These are phyloP conservation scores for Colletotrichum trifolii DNA, from an alignment of 2,329 filamentous ascomycete genomes.

Conservation along the genomic window DNA sequence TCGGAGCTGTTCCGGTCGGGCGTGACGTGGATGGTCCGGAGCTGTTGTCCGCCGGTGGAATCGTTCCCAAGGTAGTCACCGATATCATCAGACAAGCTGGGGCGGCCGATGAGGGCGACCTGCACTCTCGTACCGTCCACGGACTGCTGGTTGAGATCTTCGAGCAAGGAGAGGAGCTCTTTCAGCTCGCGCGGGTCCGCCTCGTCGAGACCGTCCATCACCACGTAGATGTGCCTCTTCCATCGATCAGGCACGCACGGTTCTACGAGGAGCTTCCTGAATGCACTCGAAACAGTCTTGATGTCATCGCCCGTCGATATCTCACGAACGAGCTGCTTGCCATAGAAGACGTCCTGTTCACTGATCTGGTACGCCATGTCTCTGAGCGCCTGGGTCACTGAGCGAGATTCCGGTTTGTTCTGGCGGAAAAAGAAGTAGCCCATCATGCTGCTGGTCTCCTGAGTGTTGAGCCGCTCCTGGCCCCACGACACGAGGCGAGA, in stretches of 20 bases:
- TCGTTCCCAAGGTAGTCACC: conserved; percentile 47
- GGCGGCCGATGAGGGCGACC: conserved; percentile 54
- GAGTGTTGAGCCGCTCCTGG: conserved; percentile 43
- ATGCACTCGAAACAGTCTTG: conserved; percentile 56
- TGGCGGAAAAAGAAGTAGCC: conserved; percentile 62
- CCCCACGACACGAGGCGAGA: conserved; percentile 55
- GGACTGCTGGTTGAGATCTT: conserved; percentile 39
- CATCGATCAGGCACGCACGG: conserved; percentile 49
- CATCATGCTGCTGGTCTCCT: conserved; percentile 40
- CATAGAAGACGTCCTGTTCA: conserved; percentile 57
- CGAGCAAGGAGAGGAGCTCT: conserved; percentile 50
- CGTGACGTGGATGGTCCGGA: conserved; percentile 55
- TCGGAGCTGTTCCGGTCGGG: conserved; percentile 54
- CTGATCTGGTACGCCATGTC: conserved; percentile 60
- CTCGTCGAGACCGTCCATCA: conserved; percentile 60
- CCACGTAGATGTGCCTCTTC: conserved; percentile 52
- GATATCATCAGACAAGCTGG: conserved; percentile 53
- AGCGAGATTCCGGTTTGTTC: conserved; percentile 57
- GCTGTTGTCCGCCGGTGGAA: conserved; percentile 41
- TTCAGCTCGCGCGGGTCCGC: conserved; percentile 51
- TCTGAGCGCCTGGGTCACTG: conserved; percentile 56
- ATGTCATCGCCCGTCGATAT: conserved; percentile 53
- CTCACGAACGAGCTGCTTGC: conserved; percentile 51
- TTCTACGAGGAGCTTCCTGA: conserved; percentile 52
- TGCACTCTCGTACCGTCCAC: conserved; percentile 44